Conservation (phyloP, 352 stramenopile genomes). For the Globisporangium parvum region DNA sequence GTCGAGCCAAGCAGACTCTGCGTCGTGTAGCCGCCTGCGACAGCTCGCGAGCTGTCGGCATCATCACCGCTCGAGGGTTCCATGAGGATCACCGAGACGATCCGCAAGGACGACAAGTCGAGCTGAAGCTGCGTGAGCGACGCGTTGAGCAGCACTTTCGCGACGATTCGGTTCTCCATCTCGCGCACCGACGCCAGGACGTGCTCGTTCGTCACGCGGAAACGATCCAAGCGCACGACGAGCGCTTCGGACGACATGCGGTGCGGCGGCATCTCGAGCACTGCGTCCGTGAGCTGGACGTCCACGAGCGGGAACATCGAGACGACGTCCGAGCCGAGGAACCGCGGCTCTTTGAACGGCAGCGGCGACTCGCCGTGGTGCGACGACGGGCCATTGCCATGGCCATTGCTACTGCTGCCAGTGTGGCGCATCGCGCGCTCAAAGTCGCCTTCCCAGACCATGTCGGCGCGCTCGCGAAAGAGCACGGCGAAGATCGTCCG, state of each 20-base stretch:
- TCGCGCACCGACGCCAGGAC: slow-evolving; percentile 49
- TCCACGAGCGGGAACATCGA: slow-evolving; percentile 80
- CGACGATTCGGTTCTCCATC: slow-evolving; percentile 73
- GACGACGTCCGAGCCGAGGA: slow-evolving; percentile 61
- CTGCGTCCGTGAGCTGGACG: slow-evolving; percentile 57
- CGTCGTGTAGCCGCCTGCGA: slow-evolving; percentile 36
- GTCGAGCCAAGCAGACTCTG: slow-evolving; percentile 75
- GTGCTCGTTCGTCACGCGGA: slow-evolving; percentile 59
- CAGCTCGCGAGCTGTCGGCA: not conserved
- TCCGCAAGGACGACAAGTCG: slow-evolving; percentile 51
- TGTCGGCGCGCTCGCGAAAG: slow-evolving; percentile 53
- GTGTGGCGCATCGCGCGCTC: slow-evolving; percentile 31
- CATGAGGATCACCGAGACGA: slow-evolving; percentile 75
- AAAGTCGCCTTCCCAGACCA: slow-evolving; percentile 74
- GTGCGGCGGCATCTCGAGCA: slow-evolving; percentile 74
- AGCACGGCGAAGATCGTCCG: slow-evolving; percentile 53
- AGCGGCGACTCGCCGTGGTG: slow-evolving; percentile 2
- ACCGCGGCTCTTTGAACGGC: slow-evolving; percentile 11
- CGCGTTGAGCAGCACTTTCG: slow-evolving; percentile 81
- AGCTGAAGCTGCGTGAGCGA: slow-evolving; percentile 70
- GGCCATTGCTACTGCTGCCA: not conserved
- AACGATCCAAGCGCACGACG: slow-evolving; percentile 62
- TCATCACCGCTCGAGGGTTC: slow-evolving; percentile 23
- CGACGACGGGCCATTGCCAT: slow-evolving; percentile 1
- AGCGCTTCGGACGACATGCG: slow-evolving; percentile 72